Conservation (phyloP, 768 basidiomycete genomes). For the Lepiota brunneoincarnata region DNA sequence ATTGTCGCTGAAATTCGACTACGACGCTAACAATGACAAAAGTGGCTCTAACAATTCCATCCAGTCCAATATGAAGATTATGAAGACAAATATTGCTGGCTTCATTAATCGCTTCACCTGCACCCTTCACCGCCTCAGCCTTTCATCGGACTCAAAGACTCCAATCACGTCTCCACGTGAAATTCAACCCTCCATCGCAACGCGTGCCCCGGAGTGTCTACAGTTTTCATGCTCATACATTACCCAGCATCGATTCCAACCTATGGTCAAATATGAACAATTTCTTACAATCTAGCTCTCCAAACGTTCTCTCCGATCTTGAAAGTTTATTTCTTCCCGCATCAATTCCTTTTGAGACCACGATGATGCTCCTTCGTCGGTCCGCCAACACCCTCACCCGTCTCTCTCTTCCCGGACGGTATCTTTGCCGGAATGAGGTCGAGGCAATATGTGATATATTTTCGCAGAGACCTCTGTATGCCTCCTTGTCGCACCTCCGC, state of each 20-base stretch:
- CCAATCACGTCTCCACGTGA: conserved; percentile 24
- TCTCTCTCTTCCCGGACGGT: too few species aligned
- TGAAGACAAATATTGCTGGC: conserved; percentile 21
- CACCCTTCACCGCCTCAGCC: conserved; percentile 26
- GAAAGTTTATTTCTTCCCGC: background rate
- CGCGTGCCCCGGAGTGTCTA: background rate
- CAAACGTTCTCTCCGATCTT: background rate
- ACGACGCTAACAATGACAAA: too few species aligned
- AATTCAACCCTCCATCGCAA: conserved; percentile 15
- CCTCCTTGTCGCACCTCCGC: background rate
- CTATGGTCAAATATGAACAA: too few species aligned
- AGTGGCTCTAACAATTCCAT: too few species aligned
- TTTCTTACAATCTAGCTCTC: background rate
- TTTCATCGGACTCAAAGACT: conserved; percentile 27
- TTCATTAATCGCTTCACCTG: conserved; percentile 29
- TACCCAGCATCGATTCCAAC: too few species aligned
- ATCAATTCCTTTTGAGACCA: background rate
- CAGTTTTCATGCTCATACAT: too few species aligned
- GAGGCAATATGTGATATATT: background rate
- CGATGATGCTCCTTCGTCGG: background rate
- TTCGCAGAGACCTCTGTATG: background rate
- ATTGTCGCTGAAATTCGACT: too few species aligned
- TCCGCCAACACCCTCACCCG: background rate
- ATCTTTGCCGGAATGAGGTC: too few species aligned
- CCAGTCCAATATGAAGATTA: background rate